phyloP scores from a whole-genome alignment of 306 rosid genomes.

The Castanea sativa region DNA sequence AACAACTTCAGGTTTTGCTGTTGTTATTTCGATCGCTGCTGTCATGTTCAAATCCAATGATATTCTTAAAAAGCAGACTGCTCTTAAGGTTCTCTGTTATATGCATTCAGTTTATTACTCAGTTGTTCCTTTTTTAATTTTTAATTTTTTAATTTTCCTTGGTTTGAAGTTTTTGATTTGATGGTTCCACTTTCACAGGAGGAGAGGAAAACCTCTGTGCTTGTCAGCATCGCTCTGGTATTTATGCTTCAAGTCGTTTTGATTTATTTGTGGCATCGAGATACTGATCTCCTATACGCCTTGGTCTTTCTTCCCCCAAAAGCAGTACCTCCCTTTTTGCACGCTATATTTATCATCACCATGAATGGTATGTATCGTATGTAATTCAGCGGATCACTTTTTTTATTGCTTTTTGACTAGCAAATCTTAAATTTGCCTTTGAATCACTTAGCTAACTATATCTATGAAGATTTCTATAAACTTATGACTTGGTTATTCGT shows the following conservation, averaged over 20 bases:
- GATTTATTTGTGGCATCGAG: constrained; percentile 93
- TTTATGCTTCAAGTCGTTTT: constrained; percentile 72
- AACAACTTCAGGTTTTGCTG: constrained; percentile 50
- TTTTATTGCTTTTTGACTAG: constrained; percentile 1
- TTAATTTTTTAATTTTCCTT: not conserved
- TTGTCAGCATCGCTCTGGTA: constrained; percentile 70
- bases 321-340: constrained; percentile 93
- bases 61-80: constrained; percentile 78
- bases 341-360: constrained; percentile 79
- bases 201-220: constrained; percentile 78
- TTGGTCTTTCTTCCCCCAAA: constrained; percentile 88
- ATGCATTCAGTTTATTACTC: constrained; percentile 9
- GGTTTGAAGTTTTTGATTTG: not conserved
- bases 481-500: too few species aligned
- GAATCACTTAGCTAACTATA: too few species aligned
- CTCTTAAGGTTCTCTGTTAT: constrained; percentile 56
- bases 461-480: too few species aligned
- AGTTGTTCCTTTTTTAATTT: not conserved
- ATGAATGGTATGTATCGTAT: constrained; percentile 60
- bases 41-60: constrained; percentile 93
- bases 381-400: not conserved
- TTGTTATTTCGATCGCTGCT: constrained; percentile 79
- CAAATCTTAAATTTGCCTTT: not conserved
- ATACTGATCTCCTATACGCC: constrained; percentile 74
- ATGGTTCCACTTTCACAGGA: constrained; percentile 72